Conservation (phyloP, 306 rosid genomes). For the Fragaria iinumae region DNA sequence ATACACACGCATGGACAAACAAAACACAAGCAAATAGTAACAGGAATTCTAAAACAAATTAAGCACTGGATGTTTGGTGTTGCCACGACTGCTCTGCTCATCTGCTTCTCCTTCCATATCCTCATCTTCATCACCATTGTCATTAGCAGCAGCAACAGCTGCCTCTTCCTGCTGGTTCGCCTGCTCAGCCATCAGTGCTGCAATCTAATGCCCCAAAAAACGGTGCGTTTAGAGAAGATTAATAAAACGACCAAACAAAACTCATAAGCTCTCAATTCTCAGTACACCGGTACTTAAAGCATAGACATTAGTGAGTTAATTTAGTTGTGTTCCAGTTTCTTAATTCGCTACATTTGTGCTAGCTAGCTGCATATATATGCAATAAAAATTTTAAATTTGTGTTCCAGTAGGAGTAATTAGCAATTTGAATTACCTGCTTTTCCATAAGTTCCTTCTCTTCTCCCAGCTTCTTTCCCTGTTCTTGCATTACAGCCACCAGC, state of each 20-base stretch:
- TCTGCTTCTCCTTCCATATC: background rate
- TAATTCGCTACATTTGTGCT: background rate
- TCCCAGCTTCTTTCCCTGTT: conserved; percentile 22
- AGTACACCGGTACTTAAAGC: background rate
- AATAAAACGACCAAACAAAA: background rate
- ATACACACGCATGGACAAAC: background rate
- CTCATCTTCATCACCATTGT: background rate
- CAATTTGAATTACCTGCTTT: conserved; percentile 10
- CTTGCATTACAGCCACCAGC: conserved; percentile 2
- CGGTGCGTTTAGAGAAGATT: background rate
- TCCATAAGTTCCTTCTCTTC: conserved; percentile 13
- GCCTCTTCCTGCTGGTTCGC: background rate
- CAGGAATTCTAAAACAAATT: background rate
- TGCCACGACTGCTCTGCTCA: background rate
- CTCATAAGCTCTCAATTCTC: background rate
- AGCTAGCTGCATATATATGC: background rate
- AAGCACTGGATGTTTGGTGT: background rate
- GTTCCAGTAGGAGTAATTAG: background rate
- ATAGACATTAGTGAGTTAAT: background rate
- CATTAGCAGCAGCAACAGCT: background rate
- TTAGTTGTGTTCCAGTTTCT: background rate
- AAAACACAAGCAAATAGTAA: background rate
- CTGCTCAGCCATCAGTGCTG: background rate
- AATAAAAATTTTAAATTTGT: background rate
- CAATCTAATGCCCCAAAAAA: background rate